These are phyloP conservation scores for Suillus bovinus DNA, from an alignment of 768 basidiomycete species.

Conservation along the genomic window DNA sequence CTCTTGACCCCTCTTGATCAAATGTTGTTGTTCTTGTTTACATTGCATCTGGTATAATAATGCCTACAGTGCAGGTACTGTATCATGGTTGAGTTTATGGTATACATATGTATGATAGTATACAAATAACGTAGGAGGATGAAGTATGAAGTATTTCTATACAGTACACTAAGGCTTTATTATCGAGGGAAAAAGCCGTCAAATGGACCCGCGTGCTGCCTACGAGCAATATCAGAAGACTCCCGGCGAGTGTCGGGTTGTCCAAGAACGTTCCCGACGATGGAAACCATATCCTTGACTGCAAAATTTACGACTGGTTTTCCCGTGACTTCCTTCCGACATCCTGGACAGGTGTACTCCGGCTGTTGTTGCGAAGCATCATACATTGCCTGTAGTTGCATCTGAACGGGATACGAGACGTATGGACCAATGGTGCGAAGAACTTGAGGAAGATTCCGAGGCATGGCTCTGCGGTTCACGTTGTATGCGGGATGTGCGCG, in stretches of 20 bases:
- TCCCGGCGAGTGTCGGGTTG: constrained; percentile 41
- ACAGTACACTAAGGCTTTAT: not conserved
- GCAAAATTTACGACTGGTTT: constrained; percentile 62
- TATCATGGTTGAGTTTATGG: constrained; percentile 7
- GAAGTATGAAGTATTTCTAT: not conserved
- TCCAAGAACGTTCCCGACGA: constrained; percentile 48
- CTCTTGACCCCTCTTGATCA: not conserved
- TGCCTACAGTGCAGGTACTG: constrained; percentile 4
- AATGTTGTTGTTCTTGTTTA: constrained; percentile 4
- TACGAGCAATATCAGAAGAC: not conserved
- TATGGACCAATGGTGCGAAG: constrained; percentile 15
- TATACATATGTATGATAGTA: constrained; percentile 4
- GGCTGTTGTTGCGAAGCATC: constrained; percentile 37
- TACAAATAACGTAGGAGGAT: not conserved
- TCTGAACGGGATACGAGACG: constrained; percentile 15
- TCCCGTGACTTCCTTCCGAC: constrained; percentile 48
- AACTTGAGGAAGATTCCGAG: constrained; percentile 18
- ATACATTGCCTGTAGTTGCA: constrained; percentile 21
- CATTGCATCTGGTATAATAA: constrained; percentile 3
- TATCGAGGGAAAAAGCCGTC: constrained; percentile 45
- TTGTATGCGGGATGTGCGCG: constrained; percentile 46
- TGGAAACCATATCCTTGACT: constrained; percentile 56
- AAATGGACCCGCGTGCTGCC: constrained; percentile 36
- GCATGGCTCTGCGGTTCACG: constrained; percentile 26
- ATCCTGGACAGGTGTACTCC: constrained; percentile 67